Evolutionary conservation across 768 basidiomycete species (phyloP).

Genomic region (Mycena leptocephala): DNA sequence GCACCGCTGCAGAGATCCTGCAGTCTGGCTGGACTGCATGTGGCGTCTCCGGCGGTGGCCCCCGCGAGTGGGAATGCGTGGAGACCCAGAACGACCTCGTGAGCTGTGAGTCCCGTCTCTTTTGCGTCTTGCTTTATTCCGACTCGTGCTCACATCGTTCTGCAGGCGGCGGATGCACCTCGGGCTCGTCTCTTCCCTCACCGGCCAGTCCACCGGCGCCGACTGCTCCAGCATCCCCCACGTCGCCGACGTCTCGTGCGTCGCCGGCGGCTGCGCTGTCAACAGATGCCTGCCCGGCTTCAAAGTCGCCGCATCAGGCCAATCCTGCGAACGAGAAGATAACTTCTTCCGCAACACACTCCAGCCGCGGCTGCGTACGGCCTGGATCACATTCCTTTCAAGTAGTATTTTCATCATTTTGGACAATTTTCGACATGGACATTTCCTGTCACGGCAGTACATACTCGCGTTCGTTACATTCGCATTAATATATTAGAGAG

Average conservation of each 20-base stretch:
- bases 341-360: slow-evolving; percentile 6
- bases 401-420: slow-evolving; percentile 1
- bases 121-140: background rate
- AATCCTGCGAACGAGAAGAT: slow-evolving; percentile 13
- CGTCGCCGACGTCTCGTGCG: slow-evolving; percentile 56
- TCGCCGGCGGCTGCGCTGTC: slow-evolving; percentile 50
- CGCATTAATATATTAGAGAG: no score
- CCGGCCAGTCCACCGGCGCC: slow-evolving; percentile 36
- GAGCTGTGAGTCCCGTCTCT: slow-evolving; percentile 49
- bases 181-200: slow-evolving; percentile 41
- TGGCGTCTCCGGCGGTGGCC: slow-evolving; percentile 47
- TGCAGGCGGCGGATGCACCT: slow-evolving; percentile 55
- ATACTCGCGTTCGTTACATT: no score
- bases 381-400: slow-evolving; percentile 3
- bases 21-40: slow-evolving; percentile 48
- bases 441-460: no score
- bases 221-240: slow-evolving; percentile 57
- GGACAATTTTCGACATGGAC: no score
- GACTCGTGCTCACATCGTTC: no score
- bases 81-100: slow-evolving; percentile 52
- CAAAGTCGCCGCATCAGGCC: slow-evolving; percentile 19
- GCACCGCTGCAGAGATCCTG: slow-evolving; percentile 43
- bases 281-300: slow-evolving; percentile 52
- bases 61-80: slow-evolving; percentile 56
- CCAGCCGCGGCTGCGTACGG: background rate